Evolutionary conservation across 768 basidiomycete species (phyloP).

Genomic region (Boletus pseudopeckii): DNA sequence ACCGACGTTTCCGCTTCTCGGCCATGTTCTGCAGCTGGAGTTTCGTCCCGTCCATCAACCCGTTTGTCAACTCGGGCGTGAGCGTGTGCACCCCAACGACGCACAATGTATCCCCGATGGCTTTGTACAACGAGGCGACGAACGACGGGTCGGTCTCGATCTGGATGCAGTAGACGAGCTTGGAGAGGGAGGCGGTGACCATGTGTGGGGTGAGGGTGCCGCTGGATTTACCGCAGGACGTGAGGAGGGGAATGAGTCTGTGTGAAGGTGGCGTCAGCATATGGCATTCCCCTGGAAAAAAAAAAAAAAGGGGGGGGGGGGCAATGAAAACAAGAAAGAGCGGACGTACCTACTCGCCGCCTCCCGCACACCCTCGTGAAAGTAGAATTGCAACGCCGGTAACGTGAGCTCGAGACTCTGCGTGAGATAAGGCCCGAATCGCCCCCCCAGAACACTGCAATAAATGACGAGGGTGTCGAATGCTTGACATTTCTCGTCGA

Average conservation of each 20-base stretch:
- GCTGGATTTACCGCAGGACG: slow-evolving; percentile 64
- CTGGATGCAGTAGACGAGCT: slow-evolving; percentile 59
- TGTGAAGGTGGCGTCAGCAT: background rate
- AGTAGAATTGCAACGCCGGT: slow-evolving; percentile 69
- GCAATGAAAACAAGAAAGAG: background rate
- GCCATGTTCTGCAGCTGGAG: slow-evolving; percentile 67
- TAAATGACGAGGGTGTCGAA: slow-evolving; percentile 86
- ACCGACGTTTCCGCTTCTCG: slow-evolving; percentile 60
- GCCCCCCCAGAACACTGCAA: slow-evolving; percentile 60
- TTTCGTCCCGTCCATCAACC: slow-evolving; percentile 66
- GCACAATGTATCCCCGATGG: slow-evolving; percentile 57
- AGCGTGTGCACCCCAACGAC: slow-evolving; percentile 57
- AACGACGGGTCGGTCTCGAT: slow-evolving; percentile 75
- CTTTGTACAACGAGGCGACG: slow-evolving; percentile 72
- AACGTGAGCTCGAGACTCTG: slow-evolving; percentile 71
- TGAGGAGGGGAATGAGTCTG: slow-evolving; percentile 71
- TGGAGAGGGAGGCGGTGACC: slow-evolving; percentile 63
- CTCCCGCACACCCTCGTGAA: slow-evolving; percentile 83
- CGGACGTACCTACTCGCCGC: slow-evolving; percentile 64
- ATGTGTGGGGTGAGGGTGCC: slow-evolving; percentile 64
- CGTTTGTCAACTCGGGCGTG: slow-evolving; percentile 49
- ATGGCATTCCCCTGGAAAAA: background rate
- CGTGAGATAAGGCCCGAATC: slow-evolving; percentile 69
- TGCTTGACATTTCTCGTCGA: slow-evolving; percentile 86
- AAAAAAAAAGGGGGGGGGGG: too few species aligned